Percentiles rank a stretch among this genome's conserved stretches.
Conservation (phyloP, 352 stramenopile genomes). For the Globisporangium carolinianum region DNA sequence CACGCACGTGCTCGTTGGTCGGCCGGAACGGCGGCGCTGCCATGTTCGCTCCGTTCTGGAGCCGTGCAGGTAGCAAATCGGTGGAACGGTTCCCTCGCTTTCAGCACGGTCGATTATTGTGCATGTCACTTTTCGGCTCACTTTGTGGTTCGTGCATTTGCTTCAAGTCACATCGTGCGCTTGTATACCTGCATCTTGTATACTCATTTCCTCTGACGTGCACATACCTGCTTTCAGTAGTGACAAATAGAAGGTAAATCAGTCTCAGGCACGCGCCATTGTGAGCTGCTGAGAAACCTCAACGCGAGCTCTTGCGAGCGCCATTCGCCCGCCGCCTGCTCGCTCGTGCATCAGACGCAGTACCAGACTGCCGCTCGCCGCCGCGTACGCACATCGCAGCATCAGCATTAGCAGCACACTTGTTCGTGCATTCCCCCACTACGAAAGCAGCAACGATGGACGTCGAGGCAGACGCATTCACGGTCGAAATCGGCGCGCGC, state of each 20-base stretch:
- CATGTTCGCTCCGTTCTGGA: conserved; percentile 1
- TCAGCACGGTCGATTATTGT: neutral
- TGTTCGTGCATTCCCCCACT: no score
- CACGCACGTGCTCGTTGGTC: conserved; percentile 22
- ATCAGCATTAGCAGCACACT: neutral
- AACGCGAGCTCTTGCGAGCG: no score
- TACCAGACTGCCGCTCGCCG: no score
- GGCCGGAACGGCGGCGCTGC: conserved; percentile 6
- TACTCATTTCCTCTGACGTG: no score
- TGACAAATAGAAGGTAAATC: neutral
- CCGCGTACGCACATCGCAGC: neutral
- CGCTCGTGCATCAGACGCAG: no score
- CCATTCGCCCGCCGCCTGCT: no score
- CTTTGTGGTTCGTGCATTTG: no score
- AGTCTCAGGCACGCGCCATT: neutral
- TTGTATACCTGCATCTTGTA: no score
- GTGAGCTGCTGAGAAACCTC: neutral
- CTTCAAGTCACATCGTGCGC: neutral
- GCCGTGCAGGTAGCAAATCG: neutral
- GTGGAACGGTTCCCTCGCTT: neutral
- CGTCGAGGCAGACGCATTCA: conserved; percentile 24
- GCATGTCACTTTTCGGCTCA: no score
- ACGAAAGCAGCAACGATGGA: conserved; percentile 11
- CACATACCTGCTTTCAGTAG: no score
- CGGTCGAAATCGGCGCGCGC: conserved; percentile 26